phyloP scores from a whole-genome alignment of 2,329 filamentous ascomycete genomes.

The Fusarium aywerte region DNA sequence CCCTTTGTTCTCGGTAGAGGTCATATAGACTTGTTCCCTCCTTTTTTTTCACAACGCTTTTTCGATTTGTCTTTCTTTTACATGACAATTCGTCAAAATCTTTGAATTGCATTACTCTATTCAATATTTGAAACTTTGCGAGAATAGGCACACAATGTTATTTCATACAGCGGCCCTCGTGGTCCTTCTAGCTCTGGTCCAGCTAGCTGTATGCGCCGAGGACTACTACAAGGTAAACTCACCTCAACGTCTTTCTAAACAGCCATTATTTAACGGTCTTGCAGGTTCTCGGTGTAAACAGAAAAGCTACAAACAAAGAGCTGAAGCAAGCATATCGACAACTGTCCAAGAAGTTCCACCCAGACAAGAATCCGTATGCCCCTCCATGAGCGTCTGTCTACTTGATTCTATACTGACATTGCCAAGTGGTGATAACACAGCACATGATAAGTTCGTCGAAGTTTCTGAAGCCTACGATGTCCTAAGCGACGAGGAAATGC shows the following conservation, averaged over 20 bases:
- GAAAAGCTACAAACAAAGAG: slow-evolving; percentile 82
- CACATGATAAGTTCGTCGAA: slow-evolving; percentile 91
- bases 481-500: slow-evolving; percentile 80
- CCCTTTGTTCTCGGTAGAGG: slow-evolving; percentile 18
- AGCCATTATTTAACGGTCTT: slow-evolving; percentile 1
- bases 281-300: slow-evolving; percentile 82
- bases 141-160: slow-evolving; percentile 58
- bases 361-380: slow-evolving; percentile 95
- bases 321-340: slow-evolving; percentile 94
- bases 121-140: slow-evolving; percentile 26
- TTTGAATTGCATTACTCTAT: neutral
- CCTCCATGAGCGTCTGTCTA: slow-evolving; percentile 5
- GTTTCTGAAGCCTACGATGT: slow-evolving; percentile 96
- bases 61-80: slow-evolving; percentile 4
- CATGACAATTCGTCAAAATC: neutral
- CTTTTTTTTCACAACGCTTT: slow-evolving; percentile 15
- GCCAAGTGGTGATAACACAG: slow-evolving; percentile 76
- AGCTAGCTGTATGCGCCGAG: slow-evolving; percentile 68
- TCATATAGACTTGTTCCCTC: slow-evolving; percentile 8
- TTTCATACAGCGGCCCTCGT: slow-evolving; percentile 61
- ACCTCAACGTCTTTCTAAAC: neutral
- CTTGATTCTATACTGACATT: neutral
- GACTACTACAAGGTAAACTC: slow-evolving; percentile 80
- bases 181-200: slow-evolving; percentile 64
- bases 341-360: slow-evolving; percentile 94